These are phyloP conservation scores for Pezizomycotina sp. DNA, from an alignment of 2,329 filamentous ascomycete species.

Conservation along the genomic window DNA sequence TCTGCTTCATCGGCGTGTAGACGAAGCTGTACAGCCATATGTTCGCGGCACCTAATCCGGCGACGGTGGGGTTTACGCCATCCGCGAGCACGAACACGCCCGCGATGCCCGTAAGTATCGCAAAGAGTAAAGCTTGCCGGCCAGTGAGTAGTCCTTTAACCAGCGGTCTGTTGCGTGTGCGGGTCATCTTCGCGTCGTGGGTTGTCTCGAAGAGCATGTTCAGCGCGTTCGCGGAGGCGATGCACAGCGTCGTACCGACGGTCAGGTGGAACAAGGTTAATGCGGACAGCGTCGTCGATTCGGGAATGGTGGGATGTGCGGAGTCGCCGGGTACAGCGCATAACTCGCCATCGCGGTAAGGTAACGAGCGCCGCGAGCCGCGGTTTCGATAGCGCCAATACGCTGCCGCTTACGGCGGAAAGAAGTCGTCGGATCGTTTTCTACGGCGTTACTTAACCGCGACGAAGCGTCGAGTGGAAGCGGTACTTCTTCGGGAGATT, in stretches of 20 bases:
- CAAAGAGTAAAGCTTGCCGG: slow-evolving; percentile 60
- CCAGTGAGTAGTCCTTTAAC: slow-evolving; percentile 63
- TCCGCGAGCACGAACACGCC: slow-evolving; percentile 64
- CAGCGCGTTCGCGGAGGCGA: slow-evolving; percentile 79
- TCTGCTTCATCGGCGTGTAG: slow-evolving; percentile 82
- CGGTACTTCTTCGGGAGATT: slow-evolving; percentile 24
- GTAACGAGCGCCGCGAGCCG: slow-evolving; percentile 75
- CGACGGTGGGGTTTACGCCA: slow-evolving; percentile 86
- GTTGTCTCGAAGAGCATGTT: slow-evolving; percentile 94
- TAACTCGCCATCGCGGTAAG: slow-evolving; percentile 83
- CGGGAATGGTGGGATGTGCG: slow-evolving; percentile 54
- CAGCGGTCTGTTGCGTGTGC: slow-evolving; percentile 80
- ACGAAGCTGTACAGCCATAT: slow-evolving; percentile 78
- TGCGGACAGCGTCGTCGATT: slow-evolving; percentile 66
- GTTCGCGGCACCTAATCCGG: slow-evolving; percentile 67
- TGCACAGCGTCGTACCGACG: slow-evolving; percentile 70
- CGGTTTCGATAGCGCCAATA: slow-evolving; percentile 91
- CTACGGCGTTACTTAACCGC: slow-evolving; percentile 44
- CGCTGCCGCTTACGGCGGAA: slow-evolving; percentile 54
- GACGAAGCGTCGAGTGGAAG: slow-evolving; percentile 46
- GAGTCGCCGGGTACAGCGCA: slow-evolving; percentile 79
- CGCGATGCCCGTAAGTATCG: slow-evolving; percentile 49
- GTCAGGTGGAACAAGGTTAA: slow-evolving; percentile 87
- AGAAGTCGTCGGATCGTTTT: slow-evolving; percentile 37
- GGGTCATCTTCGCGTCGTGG: slow-evolving; percentile 80